Base-by-base conservation (phyloP, 1,284 basidiomycete species). In the Ceratobasidium sp. region DNA sequence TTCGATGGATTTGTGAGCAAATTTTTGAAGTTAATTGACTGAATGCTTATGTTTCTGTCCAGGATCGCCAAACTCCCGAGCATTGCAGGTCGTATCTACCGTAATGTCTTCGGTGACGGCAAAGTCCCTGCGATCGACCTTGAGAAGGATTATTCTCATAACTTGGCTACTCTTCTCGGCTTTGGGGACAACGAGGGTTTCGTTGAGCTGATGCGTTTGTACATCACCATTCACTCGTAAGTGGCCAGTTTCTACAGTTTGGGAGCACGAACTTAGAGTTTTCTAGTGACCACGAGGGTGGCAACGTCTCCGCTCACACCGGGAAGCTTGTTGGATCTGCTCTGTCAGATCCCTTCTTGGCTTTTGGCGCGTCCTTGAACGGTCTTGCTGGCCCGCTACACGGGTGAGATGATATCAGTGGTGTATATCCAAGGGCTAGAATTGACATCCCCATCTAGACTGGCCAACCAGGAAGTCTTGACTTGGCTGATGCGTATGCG, bases 351-450 rank as follows among this genome's bases (percentile, higher is more conserved):
- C 97, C 97, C 81, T 99, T 97, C 96, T 91, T 99, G 65, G 91
- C 97, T 15, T 99, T 96, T 85, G 91, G 91, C 78, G 97, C 97
- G 74, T 94, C 96, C 57, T 89, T 99, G 77, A 97, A 97, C 83
- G 97, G 97, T 89, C 93, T 99, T 74, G 97, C 97, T 79, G 97
- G 97, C 74, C 97, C 97, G 67, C 92, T 99, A 50, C 97, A 99
- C 88, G 97, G 94, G 84, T 86, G 78, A 75, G 82, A 79, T 38
- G 15, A 33, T 57, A 15, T 9, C 5, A 10, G 12, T 9, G 40
- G 15, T 26, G 13, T 17, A 17, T 15, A 15, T 7, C 7, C 40
- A 61, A 20, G 38, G 23, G 42, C 52, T 48, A 38, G 26, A 66
- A 56, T 28, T 56, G 20, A 44, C 26, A 26, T 54, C 10, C 15